Percentiles rank a stretch among this genome's conserved stretches.
Conservation (phyloP, 805 yeast species). For the Candida odintsovae region DNA sequence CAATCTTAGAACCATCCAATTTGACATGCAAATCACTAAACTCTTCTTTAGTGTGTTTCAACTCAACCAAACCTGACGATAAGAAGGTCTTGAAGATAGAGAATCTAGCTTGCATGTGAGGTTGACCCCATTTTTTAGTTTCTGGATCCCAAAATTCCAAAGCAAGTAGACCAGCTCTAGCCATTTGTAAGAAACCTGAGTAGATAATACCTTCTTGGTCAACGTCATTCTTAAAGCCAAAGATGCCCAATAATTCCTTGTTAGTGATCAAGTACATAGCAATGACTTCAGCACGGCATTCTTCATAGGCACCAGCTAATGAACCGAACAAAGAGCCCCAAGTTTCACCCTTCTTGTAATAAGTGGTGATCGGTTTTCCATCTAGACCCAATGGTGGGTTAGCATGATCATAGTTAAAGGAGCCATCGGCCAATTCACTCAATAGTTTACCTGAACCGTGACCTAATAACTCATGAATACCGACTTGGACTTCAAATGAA, state of each 20-base stretch:
- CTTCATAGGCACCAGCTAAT: constrained; percentile 83
- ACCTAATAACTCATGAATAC: constrained; percentile 86
- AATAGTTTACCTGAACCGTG: constrained; percentile 88
- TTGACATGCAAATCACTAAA: constrained; percentile 55
- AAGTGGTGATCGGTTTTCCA: constrained; percentile 58
- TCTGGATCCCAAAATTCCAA: constrained; percentile 85
- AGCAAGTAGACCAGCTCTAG: constrained; percentile 79
- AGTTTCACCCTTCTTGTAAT: constrained; percentile 75
- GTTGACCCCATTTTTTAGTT: constrained; percentile 84
- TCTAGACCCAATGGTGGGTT: constrained; percentile 59
- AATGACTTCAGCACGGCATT: constrained; percentile 88
- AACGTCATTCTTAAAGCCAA: constrained; percentile 53
- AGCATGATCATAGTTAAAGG: constrained; percentile 63
- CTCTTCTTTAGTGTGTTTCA: constrained; percentile 41
- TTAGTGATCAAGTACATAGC: constrained; percentile 77
- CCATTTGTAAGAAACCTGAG: constrained; percentile 74
- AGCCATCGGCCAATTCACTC: constrained; percentile 50
- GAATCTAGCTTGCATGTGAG: constrained; percentile 91
- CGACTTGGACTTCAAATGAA: constrained; percentile 90
- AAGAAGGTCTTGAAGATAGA: constrained; percentile 75
- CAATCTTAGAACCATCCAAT: constrained; percentile 58
- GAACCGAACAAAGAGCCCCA: constrained; percentile 88
- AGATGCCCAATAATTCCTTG: constrained; percentile 60
- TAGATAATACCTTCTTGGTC: constrained; percentile 61
- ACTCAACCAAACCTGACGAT: constrained; percentile 53